phyloP scores from a whole-genome alignment of 345 rosid genomes.

The Durio zibethinus region DNA sequence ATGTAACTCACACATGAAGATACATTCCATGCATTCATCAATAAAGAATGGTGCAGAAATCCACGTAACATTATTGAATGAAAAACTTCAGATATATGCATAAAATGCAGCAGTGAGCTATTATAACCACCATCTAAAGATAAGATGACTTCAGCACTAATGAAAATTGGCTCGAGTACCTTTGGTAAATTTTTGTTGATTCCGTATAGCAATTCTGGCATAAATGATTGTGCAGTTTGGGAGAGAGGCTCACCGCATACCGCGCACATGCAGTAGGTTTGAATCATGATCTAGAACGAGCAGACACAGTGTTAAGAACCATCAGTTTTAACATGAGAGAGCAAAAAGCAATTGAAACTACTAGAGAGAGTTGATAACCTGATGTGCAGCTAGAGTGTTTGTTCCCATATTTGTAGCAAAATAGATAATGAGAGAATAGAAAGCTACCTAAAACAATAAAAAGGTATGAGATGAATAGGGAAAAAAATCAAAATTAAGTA shows the following conservation, averaged over 20 bases:
- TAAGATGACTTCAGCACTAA: neutral
- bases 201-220: slow-evolving; percentile 79
- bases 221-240: slow-evolving; percentile 87
- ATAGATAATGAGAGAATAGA: slow-evolving; percentile 69
- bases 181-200: slow-evolving; percentile 49
- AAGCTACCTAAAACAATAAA: slow-evolving; percentile 52
- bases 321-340: neutral
- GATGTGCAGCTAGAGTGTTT: slow-evolving; percentile 71
- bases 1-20: neutral
- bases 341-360: neutral
- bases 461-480: neutral
- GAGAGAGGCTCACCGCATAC: slow-evolving; percentile 87
- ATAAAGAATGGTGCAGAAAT: no score
- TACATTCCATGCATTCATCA: neutral
- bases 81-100: neutral
- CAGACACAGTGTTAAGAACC: neutral
- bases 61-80: neutral
- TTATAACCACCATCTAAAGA: neutral
- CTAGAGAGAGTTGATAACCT: slow-evolving; percentile 35
- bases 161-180: slow-evolving; percentile 30
- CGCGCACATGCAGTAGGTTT: slow-evolving; percentile 55
- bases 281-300: slow-evolving; percentile 59
- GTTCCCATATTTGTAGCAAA: slow-evolving; percentile 85
- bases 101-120: neutral
- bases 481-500: no score